phyloP scores from a whole-genome alignment of 352 stramenopile species.

The Phytopythium kandeliae region DNA sequence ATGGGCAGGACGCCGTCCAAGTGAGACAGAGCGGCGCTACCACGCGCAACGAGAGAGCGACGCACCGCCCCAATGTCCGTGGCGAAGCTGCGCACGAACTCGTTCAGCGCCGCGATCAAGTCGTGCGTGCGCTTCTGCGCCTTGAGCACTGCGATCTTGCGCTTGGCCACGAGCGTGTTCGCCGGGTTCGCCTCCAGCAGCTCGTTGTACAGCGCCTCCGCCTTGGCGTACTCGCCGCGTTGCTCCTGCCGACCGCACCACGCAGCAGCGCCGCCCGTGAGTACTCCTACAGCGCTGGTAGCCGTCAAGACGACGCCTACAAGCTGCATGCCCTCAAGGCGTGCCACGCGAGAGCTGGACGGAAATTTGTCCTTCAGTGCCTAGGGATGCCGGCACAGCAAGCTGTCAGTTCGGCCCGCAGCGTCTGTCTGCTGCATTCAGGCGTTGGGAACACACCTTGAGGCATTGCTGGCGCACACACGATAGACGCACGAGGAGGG shows the following conservation, averaged over 20 bases:
- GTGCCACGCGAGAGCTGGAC: constrained; percentile 47
- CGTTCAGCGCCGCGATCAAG: constrained; percentile 48
- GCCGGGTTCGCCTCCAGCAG: constrained; percentile 48
- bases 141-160: constrained; percentile 61
- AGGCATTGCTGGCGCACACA: constrained; percentile 7
- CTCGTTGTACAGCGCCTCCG: constrained; percentile 52
- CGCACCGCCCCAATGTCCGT: constrained; percentile 47
- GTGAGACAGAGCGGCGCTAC: no score
- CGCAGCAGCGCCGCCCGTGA: neutral
- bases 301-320: neutral
- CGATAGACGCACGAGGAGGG: neutral
- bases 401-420: neutral
- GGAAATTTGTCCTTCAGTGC: constrained; percentile 52
- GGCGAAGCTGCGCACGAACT: constrained; percentile 48
- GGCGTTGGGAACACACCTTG: neutral
- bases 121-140: constrained; percentile 56
- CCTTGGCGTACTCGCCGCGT: constrained; percentile 45
- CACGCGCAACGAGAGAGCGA: neutral
- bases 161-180: constrained; percentile 56
- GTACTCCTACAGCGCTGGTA: neutral
- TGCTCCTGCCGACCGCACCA: constrained; percentile 21
- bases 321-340: constrained; percentile 53
- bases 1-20: no score
- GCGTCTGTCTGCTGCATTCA: neutral
- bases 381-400: constrained; percentile 5